Percentiles rank a stretch among this genome's conserved stretches.
phyloP scores from a whole-genome alignment of 768 basidiomycete genomes.

The Hericium rajendrae region DNA sequence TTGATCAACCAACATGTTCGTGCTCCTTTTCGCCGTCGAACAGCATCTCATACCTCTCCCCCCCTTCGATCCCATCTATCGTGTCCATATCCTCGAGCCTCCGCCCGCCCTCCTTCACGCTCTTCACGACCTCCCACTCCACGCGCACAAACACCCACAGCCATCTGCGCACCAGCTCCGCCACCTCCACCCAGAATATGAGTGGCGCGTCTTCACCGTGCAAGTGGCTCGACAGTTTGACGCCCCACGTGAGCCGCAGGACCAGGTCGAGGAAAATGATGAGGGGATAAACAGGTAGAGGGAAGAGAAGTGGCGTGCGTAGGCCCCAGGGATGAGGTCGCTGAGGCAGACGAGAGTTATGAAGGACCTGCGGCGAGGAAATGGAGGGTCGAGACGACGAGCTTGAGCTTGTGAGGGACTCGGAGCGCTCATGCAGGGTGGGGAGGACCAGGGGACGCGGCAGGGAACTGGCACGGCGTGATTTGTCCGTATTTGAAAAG shows the following conservation, averaged over 20 bases:
- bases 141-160: slow-evolving; percentile 96
- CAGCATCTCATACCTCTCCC: neutral
- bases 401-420: slow-evolving; percentile 14
- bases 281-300: slow-evolving; percentile 77
- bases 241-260: slow-evolving; percentile 87
- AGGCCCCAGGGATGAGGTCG: slow-evolving; percentile 57
- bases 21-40: neutral
- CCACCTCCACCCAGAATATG: slow-evolving; percentile 85
- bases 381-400: neutral
- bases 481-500: slow-evolving; percentile 3
- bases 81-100: neutral
- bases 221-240: slow-evolving; percentile 82
- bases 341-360: neutral
- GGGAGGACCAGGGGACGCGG: slow-evolving; percentile 37
- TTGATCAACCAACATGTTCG: neutral
- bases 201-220: slow-evolving; percentile 53
- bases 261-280: slow-evolving; percentile 76
- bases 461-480: slow-evolving; percentile 20
- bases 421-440: slow-evolving; percentile 31
- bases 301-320: slow-evolving; percentile 66
- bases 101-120: slow-evolving; percentile 2
- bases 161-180: slow-evolving; percentile 88
- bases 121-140: slow-evolving; percentile 74
- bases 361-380: neutral
- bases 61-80: neutral